phyloP scores from a whole-genome alignment of 228 moss, liverwort and hornwort genomes.

The Sphagnum magellanicum region DNA sequence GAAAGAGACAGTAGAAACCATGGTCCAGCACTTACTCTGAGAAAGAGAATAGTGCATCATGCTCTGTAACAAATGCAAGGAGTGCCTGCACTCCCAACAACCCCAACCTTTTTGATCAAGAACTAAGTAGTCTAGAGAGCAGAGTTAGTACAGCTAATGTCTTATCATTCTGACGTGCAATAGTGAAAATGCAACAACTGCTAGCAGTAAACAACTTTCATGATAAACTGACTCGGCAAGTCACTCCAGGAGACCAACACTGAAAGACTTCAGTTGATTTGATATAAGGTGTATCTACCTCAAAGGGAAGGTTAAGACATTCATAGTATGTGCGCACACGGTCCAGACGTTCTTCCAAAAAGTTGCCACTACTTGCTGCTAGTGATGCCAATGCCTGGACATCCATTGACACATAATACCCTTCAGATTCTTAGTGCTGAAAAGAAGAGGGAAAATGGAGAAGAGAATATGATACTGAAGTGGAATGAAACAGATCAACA shows the following conservation, averaged over 20 bases:
- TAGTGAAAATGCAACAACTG: too few relatives aligned
- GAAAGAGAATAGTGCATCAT: constrained; percentile 84
- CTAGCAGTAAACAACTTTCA: not conserved
- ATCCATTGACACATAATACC: not conserved
- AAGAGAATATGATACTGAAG: not conserved
- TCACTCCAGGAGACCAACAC: not conserved
- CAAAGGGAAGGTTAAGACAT: constrained; percentile 95
- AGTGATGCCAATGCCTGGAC: constrained; percentile 82
- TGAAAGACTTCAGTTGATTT: not conserved
- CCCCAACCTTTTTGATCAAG: not conserved
- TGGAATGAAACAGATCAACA: not conserved
- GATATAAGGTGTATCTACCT: constrained; percentile 30
- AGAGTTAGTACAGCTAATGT: not conserved
- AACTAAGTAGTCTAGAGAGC: not conserved
- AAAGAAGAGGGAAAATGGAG: not conserved
- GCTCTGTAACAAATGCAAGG: constrained; percentile 81
- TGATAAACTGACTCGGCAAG: too few relatives aligned
- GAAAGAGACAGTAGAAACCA: not conserved
- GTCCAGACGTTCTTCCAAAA: constrained; percentile 82
- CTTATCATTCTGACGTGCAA: not conserved
- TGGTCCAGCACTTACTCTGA: constrained; percentile 60
- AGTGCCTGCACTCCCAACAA: constrained; percentile 61
- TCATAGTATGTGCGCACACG: constrained; percentile 93
- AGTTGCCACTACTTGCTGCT: constrained; percentile 76
- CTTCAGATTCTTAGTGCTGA: not conserved